phyloP scores from a whole-genome alignment of 305 asterid genomes.

The Coffea humblotiana region DNA sequence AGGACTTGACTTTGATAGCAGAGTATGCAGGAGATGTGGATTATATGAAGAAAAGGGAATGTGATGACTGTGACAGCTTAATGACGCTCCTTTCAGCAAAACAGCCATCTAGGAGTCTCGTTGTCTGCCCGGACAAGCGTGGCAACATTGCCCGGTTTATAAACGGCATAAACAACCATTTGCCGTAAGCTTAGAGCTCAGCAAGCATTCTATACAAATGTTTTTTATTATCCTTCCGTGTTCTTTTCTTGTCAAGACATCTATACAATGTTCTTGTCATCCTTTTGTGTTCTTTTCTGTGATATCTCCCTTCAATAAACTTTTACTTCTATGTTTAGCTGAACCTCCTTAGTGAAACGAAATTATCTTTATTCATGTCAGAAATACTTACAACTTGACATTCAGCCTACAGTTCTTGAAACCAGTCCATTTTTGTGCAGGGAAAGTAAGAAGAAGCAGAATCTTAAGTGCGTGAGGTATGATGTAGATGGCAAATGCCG shows the following conservation, averaged over 20 bases:
- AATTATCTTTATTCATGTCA: conserved; percentile 10
- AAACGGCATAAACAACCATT: conserved; percentile 79
- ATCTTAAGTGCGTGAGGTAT: conserved; percentile 75
- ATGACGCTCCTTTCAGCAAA: conserved; percentile 79
- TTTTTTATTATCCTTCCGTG: conserved; percentile 19
- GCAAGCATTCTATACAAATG: conserved; percentile 18
- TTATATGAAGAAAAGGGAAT: conserved; percentile 63
- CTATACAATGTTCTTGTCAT: conserved; percentile 20
- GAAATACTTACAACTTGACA: conserved; percentile 12
- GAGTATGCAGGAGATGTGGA: conserved; percentile 90
- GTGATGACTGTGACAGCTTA: conserved; percentile 82
- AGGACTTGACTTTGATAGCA: conserved; percentile 74
- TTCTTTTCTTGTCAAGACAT: conserved; percentile 6
- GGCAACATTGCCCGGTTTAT: conserved; percentile 79
- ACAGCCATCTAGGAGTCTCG: conserved; percentile 56
- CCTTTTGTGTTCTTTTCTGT: conserved; percentile 18
- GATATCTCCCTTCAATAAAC: conserved; percentile 6
- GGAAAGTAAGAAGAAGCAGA: conserved; percentile 79
- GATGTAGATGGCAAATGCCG: conserved; percentile 58
- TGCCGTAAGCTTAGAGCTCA: conserved; percentile 52
- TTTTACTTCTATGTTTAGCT: conserved; percentile 8
- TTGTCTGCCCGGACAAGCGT: conserved; percentile 78
- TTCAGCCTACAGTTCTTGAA: conserved; percentile 25
- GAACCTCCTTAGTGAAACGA: neutral
- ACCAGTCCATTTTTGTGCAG: conserved; percentile 45